These are phyloP conservation scores for Leccinum disarticulatum DNA, from an alignment of 768 basidiomycete species.

Conservation along the genomic window DNA sequence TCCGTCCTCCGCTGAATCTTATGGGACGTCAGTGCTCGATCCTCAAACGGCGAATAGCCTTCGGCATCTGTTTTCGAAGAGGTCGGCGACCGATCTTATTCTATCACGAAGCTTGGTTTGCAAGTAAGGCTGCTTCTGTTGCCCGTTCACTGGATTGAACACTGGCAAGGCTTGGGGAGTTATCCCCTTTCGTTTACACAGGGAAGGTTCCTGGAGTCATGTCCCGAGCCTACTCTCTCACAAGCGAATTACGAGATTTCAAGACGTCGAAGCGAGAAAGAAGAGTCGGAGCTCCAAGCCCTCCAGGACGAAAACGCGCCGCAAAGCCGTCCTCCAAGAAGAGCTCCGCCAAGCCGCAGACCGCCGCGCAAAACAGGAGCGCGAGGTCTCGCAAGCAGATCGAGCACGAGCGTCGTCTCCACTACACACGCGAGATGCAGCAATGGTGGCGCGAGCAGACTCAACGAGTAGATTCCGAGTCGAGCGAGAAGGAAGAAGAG, in stretches of 20 bases:
- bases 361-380: slow-evolving; percentile 38
- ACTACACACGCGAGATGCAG: slow-evolving; percentile 51
- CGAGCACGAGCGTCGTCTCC: slow-evolving; percentile 48
- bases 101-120: no score
- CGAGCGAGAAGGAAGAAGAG: slow-evolving; percentile 43
- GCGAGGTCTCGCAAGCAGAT: slow-evolving; percentile 42
- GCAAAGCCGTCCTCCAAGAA: slow-evolving; percentile 46
- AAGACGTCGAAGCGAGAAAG: slow-evolving; percentile 18
- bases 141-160: slow-evolving; percentile 2
- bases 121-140: no score
- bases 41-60: no score
- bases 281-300: slow-evolving; percentile 20
- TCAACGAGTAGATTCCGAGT: slow-evolving; percentile 43
- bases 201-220: slow-evolving; percentile 10
- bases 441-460: slow-evolving; percentile 53
- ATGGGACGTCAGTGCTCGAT: no score
- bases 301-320: slow-evolving; percentile 44
- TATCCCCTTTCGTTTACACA: slow-evolving; percentile 17
- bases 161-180: background rate
- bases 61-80: no score
- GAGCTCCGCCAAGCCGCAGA: slow-evolving; percentile 36
- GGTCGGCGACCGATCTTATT: no score
- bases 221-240: slow-evolving; percentile 9
- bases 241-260: slow-evolving; percentile 15
- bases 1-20: no score